Percentiles rank a stretch among this genome's conserved stretches.
Evolutionary conservation across 139 green algal species (phyloP).

Genomic region (Haematococcus sp.): DNA sequence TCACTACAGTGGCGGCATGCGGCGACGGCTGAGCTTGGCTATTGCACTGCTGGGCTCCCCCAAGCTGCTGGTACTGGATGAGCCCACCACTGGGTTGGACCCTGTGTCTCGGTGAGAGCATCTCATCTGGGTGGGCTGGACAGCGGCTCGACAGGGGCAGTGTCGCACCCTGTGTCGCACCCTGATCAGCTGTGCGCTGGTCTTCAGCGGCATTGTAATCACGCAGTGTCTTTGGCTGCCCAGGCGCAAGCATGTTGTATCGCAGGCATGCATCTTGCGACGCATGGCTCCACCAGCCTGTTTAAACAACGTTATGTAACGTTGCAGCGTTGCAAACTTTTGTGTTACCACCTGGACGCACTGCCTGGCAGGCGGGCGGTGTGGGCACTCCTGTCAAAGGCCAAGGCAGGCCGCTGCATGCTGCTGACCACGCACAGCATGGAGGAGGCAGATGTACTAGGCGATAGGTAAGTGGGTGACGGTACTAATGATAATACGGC

Average conservation of each 20-base stretch:
- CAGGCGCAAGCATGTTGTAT: constrained; percentile 52
- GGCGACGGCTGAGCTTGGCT: constrained; percentile 76
- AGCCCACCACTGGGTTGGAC: constrained; percentile 94
- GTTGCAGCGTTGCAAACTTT: too few relatives aligned
- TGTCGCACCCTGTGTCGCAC: neutral
- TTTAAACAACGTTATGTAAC: too few relatives aligned
- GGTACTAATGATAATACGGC: too few relatives aligned
- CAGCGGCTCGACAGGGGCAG: neutral
- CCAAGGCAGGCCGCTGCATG: constrained; percentile 59
- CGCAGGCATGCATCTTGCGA: neutral
- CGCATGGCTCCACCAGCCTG: too few relatives aligned
- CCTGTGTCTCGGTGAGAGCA: constrained; percentile 63
- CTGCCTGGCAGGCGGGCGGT: constrained; percentile 53
- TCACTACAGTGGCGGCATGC: constrained; percentile 81
- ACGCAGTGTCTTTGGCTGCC: too few relatives aligned
- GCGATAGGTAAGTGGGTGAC: constrained; percentile 9
- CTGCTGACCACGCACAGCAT: constrained; percentile 86
- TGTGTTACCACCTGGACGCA: too few relatives aligned
- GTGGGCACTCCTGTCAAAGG: constrained; percentile 81
- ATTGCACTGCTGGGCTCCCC: constrained; percentile 88
- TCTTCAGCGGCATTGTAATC: neutral
- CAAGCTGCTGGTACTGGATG: constrained; percentile 76
- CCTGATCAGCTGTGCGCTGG: neutral
- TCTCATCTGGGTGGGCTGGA: neutral
- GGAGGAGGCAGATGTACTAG: constrained; percentile 87